Evolutionary conservation across 140 eudicot genomes (phyloP), one percentile per base, ranked within the genome.

Genomic region (Flaveria floridana): DNA sequence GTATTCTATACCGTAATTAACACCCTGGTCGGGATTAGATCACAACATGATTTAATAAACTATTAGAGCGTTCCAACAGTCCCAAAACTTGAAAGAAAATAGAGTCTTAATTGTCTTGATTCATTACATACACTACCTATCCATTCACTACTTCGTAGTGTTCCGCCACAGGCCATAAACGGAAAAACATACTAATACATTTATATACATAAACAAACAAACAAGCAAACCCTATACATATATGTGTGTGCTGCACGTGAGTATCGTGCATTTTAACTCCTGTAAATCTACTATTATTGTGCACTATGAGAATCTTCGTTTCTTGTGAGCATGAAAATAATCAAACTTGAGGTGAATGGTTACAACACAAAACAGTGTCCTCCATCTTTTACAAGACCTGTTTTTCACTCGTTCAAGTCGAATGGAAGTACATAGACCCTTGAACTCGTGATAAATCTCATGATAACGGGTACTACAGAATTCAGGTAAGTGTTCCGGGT

Each of bases 281-380:
- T 51, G 20, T 7, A 51, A 51, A 51, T 51, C 44, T 62, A 57
- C 64, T 7, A 7, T 10, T 57, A 28, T 6, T 4, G 42, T 28
- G 68, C 46, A 19, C 77, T 69, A 62, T 20, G 25, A 25, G 14
- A 74, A 58, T 59, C 74, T 79, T 65, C 42, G 58, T 75, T 74
- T 80, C 71, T 80, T 80, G 58, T 34, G 76, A 66, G 70, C 71
- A 57, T 61, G 80, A 73, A 37, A 56, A 74, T 25, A 63, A 42
- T 57, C 64, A 52, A 67, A 47, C 74, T 48, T 53, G 55, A 72
- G 48, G 50, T 37, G 73, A 75, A 61, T 34, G 52, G 52, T 77
- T 57, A 77, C 71, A 9, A 69, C 70, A 47, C 76, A 56, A 70
- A 80, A 25, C 52, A 80, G 26, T 68, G 62, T 21, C 61, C 65